Base-by-base conservation (phyloP, 2,329 filamentous ascomycete species). In the Raffaelea albimanens region DNA sequence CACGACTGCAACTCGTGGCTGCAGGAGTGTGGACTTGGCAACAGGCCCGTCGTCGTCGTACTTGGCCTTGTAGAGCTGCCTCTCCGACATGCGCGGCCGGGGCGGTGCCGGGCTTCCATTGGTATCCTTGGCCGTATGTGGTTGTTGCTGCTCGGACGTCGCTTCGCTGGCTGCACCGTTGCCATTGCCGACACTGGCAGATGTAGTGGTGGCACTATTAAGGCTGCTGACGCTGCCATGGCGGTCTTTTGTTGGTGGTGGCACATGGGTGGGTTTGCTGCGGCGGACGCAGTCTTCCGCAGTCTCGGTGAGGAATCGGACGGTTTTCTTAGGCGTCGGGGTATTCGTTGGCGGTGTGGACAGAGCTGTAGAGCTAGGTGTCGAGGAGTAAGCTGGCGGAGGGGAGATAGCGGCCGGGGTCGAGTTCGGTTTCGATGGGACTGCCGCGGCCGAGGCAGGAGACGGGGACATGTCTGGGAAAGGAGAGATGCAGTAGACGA, bases 1-100 rank as follows among this genome's bases (percentile, higher is more conserved):
- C 29, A 87, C 76, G 56, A 89, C 84, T 53, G 86, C 86, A 48
- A 91, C 80, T 48, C 85, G 84, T 13, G 86, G 86, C 59, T 89
- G 85, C 40, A 88, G 71, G 45, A 82, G 68, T 16, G 75, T 59
- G 9, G 63, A 60, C 13, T 55, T 56, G 7, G 57, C 57, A 3
- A 56, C 45, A 7, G 48, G 43, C 11, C 21, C 33, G 45, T 48
- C 45, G 44, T 49, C 33, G 43, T 14, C 33, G 45, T 44, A 20
- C 23, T 23, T 40, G 48, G 43, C n/a, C 47, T 45, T 23, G 42
- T 34, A n/a, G 16, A 31, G 16, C 47, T 45, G 31, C 45, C 23
- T 19, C 40, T 48, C 23, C 25, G 23, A 31, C 49, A 14, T 44
- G 29, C 25, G 16, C 23, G 22, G 33, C n/a, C 11, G n/a, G 23